Evolutionary conservation across 768 basidiomycete genomes (phyloP).

Genomic region (Tylopilus vinaceipallidus): DNA sequence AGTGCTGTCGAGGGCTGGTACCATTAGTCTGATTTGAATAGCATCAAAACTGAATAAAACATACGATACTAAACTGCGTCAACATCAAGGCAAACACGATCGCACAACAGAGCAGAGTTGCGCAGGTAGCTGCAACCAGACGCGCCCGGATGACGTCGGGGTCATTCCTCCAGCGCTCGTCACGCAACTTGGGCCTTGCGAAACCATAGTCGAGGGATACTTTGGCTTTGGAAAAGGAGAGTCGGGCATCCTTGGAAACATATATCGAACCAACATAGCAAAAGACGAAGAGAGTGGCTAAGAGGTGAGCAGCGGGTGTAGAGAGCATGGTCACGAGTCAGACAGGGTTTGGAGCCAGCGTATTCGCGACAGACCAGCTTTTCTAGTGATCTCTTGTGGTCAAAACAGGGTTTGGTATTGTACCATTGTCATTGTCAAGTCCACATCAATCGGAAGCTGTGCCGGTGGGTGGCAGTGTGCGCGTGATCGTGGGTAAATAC

Average conservation of each 20-base stretch:
- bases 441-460: too few species aligned
- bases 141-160: conserved; percentile 82
- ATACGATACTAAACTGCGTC: conserved; percentile 21
- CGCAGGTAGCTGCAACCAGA: conserved; percentile 61
- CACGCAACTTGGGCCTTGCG: conserved; percentile 29
- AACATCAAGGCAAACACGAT: conserved; percentile 48
- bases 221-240: conserved; percentile 44
- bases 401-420: conserved; percentile 11
- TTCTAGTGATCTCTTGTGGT: conserved; percentile 13
- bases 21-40: conserved; percentile 8
- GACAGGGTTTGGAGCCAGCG: conserved; percentile 1
- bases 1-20: conserved; percentile 21
- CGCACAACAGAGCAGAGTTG: conserved; percentile 57
- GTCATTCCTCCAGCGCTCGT: conserved; percentile 74
- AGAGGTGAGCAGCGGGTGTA: conserved; percentile 43
- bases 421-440: conserved; percentile 10
- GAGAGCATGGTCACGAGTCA: conserved; percentile 24
- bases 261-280: conserved; percentile 87
- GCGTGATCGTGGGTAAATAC: conserved; percentile 18
- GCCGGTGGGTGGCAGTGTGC: too few species aligned
- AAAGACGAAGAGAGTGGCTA: conserved; percentile 57
- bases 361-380: conserved; percentile 8
- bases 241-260: conserved; percentile 60
- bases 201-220: conserved; percentile 26
- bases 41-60: background rate